These are phyloP conservation scores for Citrus maxima DNA, from an alignment of 345 rosid genomes.

Conservation along the genomic window DNA sequence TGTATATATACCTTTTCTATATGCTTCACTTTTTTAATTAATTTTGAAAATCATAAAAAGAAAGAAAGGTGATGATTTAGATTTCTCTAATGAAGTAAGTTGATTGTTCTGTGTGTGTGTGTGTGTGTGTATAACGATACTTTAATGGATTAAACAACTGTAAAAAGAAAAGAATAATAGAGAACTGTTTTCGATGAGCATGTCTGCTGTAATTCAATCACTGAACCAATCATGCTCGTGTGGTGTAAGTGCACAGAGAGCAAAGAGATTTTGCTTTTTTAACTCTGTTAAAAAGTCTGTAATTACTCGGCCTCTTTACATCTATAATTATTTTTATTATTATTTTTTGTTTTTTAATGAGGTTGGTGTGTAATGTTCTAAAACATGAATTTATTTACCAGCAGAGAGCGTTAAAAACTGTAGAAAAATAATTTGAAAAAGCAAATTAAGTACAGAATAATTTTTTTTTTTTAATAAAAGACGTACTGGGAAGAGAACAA, in stretches of 20 bases:
- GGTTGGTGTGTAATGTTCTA: too few relatives aligned
- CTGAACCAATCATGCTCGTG: conserved; percentile 29
- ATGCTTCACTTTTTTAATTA: not conserved
- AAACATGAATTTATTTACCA: not conserved
- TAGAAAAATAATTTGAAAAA: conserved; percentile 5
- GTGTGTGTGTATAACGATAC: not conserved
- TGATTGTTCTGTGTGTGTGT: not conserved
- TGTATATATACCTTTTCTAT: not conserved
- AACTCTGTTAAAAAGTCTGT: conserved; percentile 27
- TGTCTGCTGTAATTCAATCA: conserved; percentile 30
- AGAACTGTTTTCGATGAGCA: conserved; percentile 22
- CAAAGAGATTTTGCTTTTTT: conserved; percentile 29
- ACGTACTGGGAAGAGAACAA: conserved; percentile 26
- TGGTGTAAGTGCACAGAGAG: conserved; percentile 18
- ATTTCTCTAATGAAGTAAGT: not conserved
- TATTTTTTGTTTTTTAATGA: too few relatives aligned
- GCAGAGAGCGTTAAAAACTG: not conserved
- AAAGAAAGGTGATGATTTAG: not conserved
- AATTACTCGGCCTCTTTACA: conserved; percentile 20
- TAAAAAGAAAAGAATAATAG: not conserved
- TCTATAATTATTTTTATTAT: too few relatives aligned
- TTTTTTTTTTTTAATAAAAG: not conserved
- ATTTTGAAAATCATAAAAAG: not conserved
- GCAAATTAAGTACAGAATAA: not conserved
- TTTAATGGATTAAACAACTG: not conserved